Percentiles rank a stretch among this genome's conserved stretches.
These are phyloP conservation scores for Fusarium sp. DNA, from an alignment of 2,329 filamentous ascomycete genomes.

Conservation along the genomic window DNA sequence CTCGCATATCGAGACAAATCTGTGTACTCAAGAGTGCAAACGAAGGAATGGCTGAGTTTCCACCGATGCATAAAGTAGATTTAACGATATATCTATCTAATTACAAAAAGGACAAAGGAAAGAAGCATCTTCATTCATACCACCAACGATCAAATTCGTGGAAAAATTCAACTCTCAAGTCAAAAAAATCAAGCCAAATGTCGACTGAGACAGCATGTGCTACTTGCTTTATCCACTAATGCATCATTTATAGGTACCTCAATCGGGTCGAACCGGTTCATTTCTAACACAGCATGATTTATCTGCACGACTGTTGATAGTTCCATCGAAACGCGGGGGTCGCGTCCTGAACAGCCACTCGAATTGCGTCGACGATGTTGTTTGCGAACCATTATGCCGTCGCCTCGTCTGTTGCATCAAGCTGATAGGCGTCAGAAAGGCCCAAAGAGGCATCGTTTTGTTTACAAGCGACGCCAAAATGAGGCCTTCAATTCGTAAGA, in stretches of 20 bases:
- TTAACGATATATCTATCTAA: background rate
- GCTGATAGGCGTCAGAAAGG: constrained; percentile 19
- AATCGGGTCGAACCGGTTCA: constrained; percentile 13
- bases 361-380: constrained; percentile 16
- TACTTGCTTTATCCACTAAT: background rate
- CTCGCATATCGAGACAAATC: background rate
- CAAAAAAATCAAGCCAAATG: background rate
- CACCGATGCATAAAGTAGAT: background rate
- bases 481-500: constrained; percentile 17
- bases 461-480: constrained; percentile 29
- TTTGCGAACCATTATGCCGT: constrained; percentile 39
- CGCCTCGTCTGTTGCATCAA: constrained; percentile 22
- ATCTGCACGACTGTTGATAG: constrained; percentile 14
- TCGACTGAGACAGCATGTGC: background rate
- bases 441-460: constrained; percentile 31
- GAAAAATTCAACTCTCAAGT: too few relatives aligned
- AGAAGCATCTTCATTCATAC: background rate
- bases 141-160: background rate
- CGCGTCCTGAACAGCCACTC: constrained; percentile 33
- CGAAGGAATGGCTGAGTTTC: background rate
- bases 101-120: background rate
- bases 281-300: constrained; percentile 14
- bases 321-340: constrained; percentile 19
- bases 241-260: background rate
- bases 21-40: background rate